Percentiles rank a stretch among this genome's conserved stretches.
Evolutionary conservation across 768 basidiomycete genomes (phyloP).

Genomic region (Suillus hirtellus): DNA sequence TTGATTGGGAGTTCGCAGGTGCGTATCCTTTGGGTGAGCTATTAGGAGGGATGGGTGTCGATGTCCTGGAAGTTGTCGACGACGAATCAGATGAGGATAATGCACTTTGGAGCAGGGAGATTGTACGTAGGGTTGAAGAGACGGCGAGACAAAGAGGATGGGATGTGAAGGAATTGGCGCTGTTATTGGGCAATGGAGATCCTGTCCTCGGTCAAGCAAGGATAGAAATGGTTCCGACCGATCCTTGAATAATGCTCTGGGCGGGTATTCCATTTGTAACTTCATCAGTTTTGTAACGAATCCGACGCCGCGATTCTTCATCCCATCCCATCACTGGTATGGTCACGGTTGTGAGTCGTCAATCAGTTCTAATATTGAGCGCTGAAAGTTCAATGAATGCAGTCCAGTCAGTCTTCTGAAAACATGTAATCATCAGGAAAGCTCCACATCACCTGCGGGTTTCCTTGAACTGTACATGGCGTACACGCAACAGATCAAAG

Average conservation of each 20-base stretch:
- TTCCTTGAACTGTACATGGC: too few relatives aligned
- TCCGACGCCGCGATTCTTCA: too few relatives aligned
- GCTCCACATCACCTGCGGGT: too few relatives aligned
- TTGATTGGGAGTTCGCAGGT: neutral
- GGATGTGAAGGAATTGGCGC: neutral
- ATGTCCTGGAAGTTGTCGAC: neutral
- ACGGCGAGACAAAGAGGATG: neutral
- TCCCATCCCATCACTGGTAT: too few relatives aligned
- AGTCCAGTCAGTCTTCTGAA: too few relatives aligned
- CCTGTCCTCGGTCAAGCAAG: neutral
- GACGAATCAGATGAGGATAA: neutral
- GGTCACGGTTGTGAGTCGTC: too few relatives aligned
- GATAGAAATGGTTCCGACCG: neutral
- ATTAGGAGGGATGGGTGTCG: neutral
- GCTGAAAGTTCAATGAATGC: too few relatives aligned
- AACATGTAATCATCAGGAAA: too few relatives aligned
- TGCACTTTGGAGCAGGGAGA: neutral
- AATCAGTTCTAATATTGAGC: too few relatives aligned
- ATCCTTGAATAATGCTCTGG: neutral
- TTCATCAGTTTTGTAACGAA: too few relatives aligned
- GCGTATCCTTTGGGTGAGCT: neutral
- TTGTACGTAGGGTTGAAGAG: neutral
- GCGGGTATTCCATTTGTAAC: too few relatives aligned
- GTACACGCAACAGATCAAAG: too few relatives aligned
- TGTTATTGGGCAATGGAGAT: neutral